Conservation (phyloP, 345 rosid species). For the Melaleuca quinquenervia region DNA sequence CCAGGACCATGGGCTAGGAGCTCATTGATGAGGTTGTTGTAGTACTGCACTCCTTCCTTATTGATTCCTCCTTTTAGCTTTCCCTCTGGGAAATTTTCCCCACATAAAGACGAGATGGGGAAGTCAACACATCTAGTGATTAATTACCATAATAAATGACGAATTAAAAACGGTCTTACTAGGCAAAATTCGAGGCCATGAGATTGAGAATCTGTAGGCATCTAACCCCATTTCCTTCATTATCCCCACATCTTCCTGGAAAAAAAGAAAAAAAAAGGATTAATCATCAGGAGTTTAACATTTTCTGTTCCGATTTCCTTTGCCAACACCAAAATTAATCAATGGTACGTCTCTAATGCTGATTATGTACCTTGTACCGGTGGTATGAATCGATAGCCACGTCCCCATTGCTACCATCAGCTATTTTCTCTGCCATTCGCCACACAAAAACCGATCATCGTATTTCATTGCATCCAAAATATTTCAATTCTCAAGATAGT, state of each 20-base stretch:
- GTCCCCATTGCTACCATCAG: conserved; percentile 37
- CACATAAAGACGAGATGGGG: not conserved
- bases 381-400: conserved; percentile 38
- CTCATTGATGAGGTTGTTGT: conserved; percentile 46
- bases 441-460: not conserved
- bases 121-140: not conserved
- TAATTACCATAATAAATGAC: not conserved
- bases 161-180: conserved; percentile 1
- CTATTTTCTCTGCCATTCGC: conserved; percentile 20
- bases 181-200: conserved; percentile 34
- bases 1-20: conserved; percentile 29
- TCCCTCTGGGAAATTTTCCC: conserved; percentile 11
- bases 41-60: conserved; percentile 35
- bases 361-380: conserved; percentile 31
- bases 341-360: not conserved
- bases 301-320: not conserved
- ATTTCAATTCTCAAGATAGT: not conserved
- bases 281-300: not conserved
- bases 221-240: conserved; percentile 26
- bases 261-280: not conserved
- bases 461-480: not conserved
- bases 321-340: not conserved
- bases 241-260: conserved; percentile 18
- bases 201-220: conserved; percentile 30
- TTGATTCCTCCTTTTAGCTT: conserved; percentile 34